Base-by-base conservation (phyloP, 768 basidiomycete species). In the Mrakia gelida region DNA sequence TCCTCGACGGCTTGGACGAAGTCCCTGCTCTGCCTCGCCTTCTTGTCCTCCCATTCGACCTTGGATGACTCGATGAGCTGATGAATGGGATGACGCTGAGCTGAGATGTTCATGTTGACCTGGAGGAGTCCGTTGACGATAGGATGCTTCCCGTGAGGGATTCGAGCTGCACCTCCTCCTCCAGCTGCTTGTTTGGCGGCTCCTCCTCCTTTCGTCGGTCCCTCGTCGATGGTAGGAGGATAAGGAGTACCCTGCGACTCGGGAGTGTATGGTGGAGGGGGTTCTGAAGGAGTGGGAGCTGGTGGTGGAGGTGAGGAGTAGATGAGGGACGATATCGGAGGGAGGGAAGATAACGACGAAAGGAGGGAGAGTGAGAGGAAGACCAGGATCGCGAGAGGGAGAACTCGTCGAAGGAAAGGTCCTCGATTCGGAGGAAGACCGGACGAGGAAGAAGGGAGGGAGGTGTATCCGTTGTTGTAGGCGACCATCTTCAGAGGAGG, bases 81-180 rank as follows among this genome's bases (percentile, higher is more conserved):
- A 72, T 84, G 85, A 52, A 89, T 86, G 4, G 88, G 88, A 81
- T 89, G 88, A 18, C 83, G 83, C 8, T 43, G 45, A 3, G 78
- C 78, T 5, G 73, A 52, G 23, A 79, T 41, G 10, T 11, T 6
- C 15, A 71, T 54, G 79, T 86, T 85, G 79, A 86, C 84, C 43
- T 84, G 81, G 0, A 87, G 79, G 11, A 86, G 76, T 1, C 87
- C 87, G 73, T 86, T 82, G 0, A 38, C n/a, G 76, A 77, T 71
- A 11, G 76, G 76, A 61, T 77, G 76, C 67, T 76, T 56, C 0
- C 45, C 41, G 18, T 43, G 73, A 32, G 38, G 62, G 18, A 74
- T 74, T 21, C 49, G 49, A 52, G 49, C 49, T 52, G 45, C 4
- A 1, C 49, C 49, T 54, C 43, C 59, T 26, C 59, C 28, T 28